Evolutionary conservation across 768 basidiomycete species (phyloP).

Genomic region (Guyanaporus albipodus): DNA sequence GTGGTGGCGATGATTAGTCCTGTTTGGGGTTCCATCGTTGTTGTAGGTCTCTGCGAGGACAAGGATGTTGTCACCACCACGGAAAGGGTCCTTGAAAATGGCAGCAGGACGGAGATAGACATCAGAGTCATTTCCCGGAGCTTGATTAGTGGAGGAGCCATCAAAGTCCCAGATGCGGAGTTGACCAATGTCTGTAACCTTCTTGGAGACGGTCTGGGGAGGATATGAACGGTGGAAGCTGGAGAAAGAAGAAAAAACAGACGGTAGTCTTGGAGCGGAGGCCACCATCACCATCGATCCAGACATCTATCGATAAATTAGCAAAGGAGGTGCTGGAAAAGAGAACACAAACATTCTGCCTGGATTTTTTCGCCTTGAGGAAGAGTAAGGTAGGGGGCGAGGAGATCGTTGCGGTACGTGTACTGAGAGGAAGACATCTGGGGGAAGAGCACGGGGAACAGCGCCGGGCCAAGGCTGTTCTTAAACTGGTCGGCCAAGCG

Average conservation of each 20-base stretch:
- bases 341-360: conserved; percentile 73
- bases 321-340: not conserved
- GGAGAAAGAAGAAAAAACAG: conserved; percentile 24
- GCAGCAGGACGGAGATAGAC: conserved; percentile 96
- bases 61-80: conserved; percentile 95
- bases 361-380: conserved; percentile 90
- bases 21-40: conserved; percentile 97
- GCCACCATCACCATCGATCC: conserved; percentile 94
- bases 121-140: conserved; percentile 92
- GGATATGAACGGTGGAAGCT: not conserved
- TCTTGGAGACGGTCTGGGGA: conserved; percentile 76
- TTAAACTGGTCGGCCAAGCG: conserved; percentile 21
- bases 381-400: conserved; percentile 85
- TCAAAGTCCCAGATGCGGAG: conserved; percentile 99
- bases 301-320: conserved; percentile 69
- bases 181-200: conserved; percentile 82
- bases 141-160: conserved; percentile 96
- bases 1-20: conserved; percentile 92
- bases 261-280: conserved; percentile 97
- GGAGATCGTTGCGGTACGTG: conserved; percentile 75
- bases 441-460: not conserved
- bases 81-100: conserved; percentile 99
- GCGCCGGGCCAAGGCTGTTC: conserved; percentile 5
- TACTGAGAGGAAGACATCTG: conserved; percentile 30
- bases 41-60: conserved; percentile 98